phyloP scores from a whole-genome alignment of 129 eudicot species.

The Flaveria brownii region DNA sequence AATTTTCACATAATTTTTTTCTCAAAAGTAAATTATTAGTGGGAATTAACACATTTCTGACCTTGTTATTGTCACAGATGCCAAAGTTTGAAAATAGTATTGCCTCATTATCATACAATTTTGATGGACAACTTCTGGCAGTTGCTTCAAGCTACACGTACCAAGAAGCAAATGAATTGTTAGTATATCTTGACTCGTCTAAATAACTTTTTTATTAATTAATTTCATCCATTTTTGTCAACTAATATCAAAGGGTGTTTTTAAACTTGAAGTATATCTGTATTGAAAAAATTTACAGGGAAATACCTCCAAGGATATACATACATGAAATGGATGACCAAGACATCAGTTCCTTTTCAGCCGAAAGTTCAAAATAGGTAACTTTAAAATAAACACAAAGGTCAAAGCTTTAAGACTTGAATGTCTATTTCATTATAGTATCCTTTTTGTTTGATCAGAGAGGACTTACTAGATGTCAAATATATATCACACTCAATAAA shows the following conservation, averaged over 20 bases:
- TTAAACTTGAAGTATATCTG: not conserved
- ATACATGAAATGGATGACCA: conserved; percentile 53
- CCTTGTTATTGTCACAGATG: conserved; percentile 55
- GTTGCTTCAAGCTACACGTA: conserved; percentile 83
- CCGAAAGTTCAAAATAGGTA: conserved; percentile 45
- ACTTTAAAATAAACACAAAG: conserved; percentile 21
- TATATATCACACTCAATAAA: not conserved
- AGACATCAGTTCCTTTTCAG: conserved; percentile 37
- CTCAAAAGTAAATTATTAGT: not conserved
- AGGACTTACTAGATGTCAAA: conserved; percentile 10
- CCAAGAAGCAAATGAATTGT: conserved; percentile 84
- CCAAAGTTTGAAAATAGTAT: conserved; percentile 71
- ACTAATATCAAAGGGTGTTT: not conserved
- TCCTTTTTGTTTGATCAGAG: not conserved
- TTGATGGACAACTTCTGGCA: conserved; percentile 66
- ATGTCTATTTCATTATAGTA: not conserved
- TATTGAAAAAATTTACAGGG: conserved; percentile 48
- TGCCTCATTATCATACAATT: conserved; percentile 77
- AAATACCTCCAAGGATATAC: conserved; percentile 70
- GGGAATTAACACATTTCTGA: conserved; percentile 18
- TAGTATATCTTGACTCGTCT: conserved; percentile 32
- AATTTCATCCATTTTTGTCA: not conserved
- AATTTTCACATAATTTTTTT: not conserved
- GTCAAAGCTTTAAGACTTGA: conserved; percentile 14
- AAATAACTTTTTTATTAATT: not conserved